Percentiles rank a stretch among this genome's conserved stretches.
phyloP scores from a whole-genome alignment of 129 eudicot species.

The Arctium minus region DNA sequence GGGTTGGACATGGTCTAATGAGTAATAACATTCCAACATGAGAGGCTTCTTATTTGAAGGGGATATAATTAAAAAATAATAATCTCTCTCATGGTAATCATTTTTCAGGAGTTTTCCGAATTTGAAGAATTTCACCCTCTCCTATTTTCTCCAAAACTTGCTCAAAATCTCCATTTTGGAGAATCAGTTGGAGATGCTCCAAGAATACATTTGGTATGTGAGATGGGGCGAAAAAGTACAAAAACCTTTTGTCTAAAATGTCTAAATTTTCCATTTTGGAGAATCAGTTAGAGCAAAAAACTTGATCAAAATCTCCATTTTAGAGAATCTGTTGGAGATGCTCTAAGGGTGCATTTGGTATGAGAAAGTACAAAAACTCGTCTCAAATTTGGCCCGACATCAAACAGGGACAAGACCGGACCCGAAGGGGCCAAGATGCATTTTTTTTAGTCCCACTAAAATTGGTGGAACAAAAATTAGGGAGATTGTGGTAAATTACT shows the following conservation, averaged over 20 bases:
- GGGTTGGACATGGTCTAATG: too few species aligned
- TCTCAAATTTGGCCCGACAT: neutral
- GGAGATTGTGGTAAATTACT: neutral
- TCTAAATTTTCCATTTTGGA: neutral
- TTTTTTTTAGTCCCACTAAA: neutral
- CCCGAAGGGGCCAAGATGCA: neutral
- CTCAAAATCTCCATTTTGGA: neutral
- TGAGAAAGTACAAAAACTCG: neutral
- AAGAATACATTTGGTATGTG: too few species aligned
- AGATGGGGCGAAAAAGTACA: neutral
- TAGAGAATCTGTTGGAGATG: neutral
- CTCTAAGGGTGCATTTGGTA: too few species aligned
- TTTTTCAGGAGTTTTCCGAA: too few species aligned
- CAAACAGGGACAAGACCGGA: neutral
- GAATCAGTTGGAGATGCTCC: neutral
- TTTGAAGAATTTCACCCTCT: too few species aligned
- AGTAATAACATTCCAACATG: too few species aligned
- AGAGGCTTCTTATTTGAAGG: too few species aligned
- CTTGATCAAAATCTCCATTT: neutral
- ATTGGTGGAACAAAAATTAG: neutral
- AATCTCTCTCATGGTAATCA: too few species aligned
- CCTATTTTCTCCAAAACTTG: neutral
- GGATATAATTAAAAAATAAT: too few species aligned
- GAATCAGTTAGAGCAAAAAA: neutral
- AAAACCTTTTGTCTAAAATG: neutral